These are phyloP conservation scores for Solanum appendiculatum DNA, from an alignment of 257 asterid species.

Conservation along the genomic window DNA sequence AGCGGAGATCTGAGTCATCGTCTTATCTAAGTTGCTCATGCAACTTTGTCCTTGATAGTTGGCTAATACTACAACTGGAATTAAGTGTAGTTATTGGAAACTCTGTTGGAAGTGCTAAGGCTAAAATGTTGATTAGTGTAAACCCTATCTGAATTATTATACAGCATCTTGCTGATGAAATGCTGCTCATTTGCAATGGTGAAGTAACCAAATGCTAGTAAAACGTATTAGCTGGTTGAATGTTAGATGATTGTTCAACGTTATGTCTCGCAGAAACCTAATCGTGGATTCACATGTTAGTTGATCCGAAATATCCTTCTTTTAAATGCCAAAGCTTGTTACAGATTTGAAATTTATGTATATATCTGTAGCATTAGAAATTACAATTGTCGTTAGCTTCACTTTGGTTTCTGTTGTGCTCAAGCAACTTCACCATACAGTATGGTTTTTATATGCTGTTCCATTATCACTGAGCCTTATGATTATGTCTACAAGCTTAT, in stretches of 20 bases:
- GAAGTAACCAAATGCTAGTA: not conserved
- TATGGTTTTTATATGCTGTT: not conserved
- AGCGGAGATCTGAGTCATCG: not conserved
- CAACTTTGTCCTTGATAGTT: not conserved
- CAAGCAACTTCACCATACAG: not conserved
- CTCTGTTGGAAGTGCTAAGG: not conserved
- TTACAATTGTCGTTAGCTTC: not conserved
- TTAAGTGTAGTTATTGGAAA: rapidly evolving
- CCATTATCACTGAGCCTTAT: not conserved
- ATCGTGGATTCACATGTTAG: not conserved
- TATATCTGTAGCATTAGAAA: not conserved
- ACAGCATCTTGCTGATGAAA: not conserved
- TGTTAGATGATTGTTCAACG: not conserved
- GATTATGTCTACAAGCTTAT: not conserved
- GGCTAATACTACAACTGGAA: not conserved
- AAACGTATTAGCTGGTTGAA: not conserved
- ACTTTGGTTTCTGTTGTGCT: not conserved
- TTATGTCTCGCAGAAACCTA: not conserved
- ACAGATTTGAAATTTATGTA: not conserved
- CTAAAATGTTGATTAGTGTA: not conserved
- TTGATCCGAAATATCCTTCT: not conserved
- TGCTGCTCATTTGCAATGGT: not conserved
- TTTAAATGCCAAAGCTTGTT: not conserved
- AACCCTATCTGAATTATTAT: not conserved
- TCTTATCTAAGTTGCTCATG: not conserved